Evolutionary conservation across 2,329 filamentous ascomycete genomes (phyloP).

Genomic region (Cladosporium velox): DNA sequence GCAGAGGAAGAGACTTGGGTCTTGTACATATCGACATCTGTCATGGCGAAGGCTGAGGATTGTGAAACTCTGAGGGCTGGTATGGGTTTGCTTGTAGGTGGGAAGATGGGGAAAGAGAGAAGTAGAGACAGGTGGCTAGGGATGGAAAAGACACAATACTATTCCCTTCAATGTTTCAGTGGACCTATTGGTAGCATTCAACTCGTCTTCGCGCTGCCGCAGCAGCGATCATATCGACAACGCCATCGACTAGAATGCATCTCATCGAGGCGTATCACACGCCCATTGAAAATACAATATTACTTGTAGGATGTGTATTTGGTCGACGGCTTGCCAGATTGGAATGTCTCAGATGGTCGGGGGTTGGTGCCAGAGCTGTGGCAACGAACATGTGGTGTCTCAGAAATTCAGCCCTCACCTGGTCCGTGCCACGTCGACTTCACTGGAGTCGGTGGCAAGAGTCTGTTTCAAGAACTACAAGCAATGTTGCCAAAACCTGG

Average conservation of each 20-base stretch:
- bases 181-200: neutral
- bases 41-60: slow-evolving; percentile 18
- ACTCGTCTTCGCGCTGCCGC: neutral
- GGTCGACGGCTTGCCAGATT: neutral
- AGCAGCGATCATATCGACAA: neutral
- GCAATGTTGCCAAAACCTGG: neutral
- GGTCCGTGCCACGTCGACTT: slow-evolving; percentile 3
- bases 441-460: slow-evolving; percentile 8
- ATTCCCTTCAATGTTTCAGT: neutral
- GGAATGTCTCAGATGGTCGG: slow-evolving; percentile 11
- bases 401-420: neutral
- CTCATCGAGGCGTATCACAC: neutral
- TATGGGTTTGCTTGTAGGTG: neutral
- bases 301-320: neutral
- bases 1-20: slow-evolving; percentile 2
- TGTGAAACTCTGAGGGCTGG: slow-evolving; percentile 20
- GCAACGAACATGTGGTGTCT: slow-evolving; percentile 14
- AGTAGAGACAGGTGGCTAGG: slow-evolving; percentile 19
- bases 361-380: slow-evolving; percentile 5
- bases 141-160: slow-evolving; percentile 5
- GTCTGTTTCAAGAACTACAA: slow-evolving; percentile 12
- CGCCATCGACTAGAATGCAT: neutral
- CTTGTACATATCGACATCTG: slow-evolving; percentile 15
- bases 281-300: neutral
- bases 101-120: neutral